Evolutionary conservation across 495 filamentous ascomycete species (phyloP).

Genomic region (Amphirosellinia nigrospora): DNA sequence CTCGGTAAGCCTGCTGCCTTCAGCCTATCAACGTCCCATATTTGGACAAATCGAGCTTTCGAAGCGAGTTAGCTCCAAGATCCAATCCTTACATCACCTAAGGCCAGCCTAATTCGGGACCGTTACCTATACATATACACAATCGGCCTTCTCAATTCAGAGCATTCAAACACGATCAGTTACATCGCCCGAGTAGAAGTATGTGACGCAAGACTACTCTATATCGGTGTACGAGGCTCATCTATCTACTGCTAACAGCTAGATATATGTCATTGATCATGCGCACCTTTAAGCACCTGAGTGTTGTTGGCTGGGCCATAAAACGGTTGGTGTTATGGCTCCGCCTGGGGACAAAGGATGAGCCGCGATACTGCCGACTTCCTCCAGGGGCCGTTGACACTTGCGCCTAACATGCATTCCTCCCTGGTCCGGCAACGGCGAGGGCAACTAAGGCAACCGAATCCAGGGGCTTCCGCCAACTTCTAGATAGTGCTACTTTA

Average conservation of each 20-base stretch:
- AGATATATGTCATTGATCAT: slow-evolving; percentile 1
- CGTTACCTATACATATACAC: background rate
- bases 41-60: background rate
- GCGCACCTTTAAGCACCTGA: background rate
- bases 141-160: slow-evolving; percentile 4
- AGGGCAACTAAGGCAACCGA: background rate
- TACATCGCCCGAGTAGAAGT: background rate
- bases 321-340: background rate
- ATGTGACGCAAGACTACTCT: background rate
- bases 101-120: slow-evolving; percentile 8
- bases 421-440: background rate
- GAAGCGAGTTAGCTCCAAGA: slow-evolving; percentile 12
- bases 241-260: background rate
- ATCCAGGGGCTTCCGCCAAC: background rate
- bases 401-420: background rate
- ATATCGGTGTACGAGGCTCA: background rate
- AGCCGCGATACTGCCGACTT: background rate
- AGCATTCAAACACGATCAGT: background rate
- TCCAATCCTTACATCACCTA: background rate
- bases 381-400: background rate
- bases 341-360: background rate
- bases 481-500: background rate
- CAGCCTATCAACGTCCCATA: background rate
- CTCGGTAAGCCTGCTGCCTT: slow-evolving; percentile 15
- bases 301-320: background rate